Evolutionary conservation across 2,329 filamentous ascomycete species (phyloP).

Genomic region (Annulohypoxylon truncatum): DNA sequence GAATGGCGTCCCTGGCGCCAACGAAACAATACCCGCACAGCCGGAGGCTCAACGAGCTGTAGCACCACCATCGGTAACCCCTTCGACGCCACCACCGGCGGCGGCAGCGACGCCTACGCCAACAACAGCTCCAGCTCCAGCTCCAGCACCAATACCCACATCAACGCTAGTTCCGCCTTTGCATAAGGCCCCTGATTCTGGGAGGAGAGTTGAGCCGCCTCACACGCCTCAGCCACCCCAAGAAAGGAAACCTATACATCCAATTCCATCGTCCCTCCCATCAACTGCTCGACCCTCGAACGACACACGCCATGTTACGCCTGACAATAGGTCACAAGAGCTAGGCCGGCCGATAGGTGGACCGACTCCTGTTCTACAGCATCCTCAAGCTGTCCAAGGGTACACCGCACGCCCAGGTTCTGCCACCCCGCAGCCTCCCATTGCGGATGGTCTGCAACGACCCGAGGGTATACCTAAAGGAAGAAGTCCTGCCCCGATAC

Average conservation of each 20-base stretch:
- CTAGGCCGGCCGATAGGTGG: conserved; percentile 36
- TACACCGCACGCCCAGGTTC: conserved; percentile 48
- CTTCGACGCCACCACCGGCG: conserved; percentile 6
- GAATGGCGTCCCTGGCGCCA: conserved; percentile 30
- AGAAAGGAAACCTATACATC: conserved; percentile 44
- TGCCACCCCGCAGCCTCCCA: conserved; percentile 42
- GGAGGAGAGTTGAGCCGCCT: conserved; percentile 36
- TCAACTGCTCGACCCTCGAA: conserved; percentile 36
- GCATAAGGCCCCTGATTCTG: conserved; percentile 33
- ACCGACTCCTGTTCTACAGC: conserved; percentile 54
- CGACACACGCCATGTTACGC: conserved; percentile 43
- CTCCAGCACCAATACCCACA: conserved; percentile 14
- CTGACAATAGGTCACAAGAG: conserved; percentile 44
- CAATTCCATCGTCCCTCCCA: conserved; percentile 43
- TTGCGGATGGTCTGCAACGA: conserved; percentile 50
- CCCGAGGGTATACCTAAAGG: conserved; percentile 50
- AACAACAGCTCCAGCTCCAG: conserved; percentile 6
- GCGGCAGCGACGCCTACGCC: conserved; percentile 12
- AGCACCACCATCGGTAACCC: conserved; percentile 25
- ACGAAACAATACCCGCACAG: conserved; percentile 33
- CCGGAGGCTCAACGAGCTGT: conserved; percentile 41
- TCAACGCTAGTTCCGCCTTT: conserved; percentile 34
- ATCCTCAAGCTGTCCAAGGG: conserved; percentile 52
- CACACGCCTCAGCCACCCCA: conserved; percentile 39
- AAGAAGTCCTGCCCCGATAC: conserved; percentile 48